These are phyloP conservation scores for Selenicereus undatus DNA, from an alignment of 148 eudicot species.

Conservation along the genomic window DNA sequence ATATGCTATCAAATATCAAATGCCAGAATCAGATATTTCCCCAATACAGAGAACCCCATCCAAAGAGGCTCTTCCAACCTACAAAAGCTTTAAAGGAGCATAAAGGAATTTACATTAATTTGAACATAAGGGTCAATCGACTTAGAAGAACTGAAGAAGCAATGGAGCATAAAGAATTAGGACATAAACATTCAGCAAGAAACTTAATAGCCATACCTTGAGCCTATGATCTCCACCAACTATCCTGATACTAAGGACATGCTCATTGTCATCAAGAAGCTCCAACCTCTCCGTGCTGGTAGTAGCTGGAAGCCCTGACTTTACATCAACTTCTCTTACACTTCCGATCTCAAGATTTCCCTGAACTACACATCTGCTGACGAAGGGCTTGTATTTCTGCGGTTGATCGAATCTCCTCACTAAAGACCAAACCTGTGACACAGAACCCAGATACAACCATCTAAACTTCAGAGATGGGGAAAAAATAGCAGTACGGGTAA, in stretches of 20 bases:
- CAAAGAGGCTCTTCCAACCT: too few species aligned
- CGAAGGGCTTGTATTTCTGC: conserved; percentile 61
- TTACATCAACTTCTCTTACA: conserved; percentile 63
- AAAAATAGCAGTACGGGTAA: background rate
- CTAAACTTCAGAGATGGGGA: background rate
- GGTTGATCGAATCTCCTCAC: conserved; percentile 71
- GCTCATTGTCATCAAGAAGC: conserved; percentile 61
- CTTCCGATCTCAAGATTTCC: conserved; percentile 64
- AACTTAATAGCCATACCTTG: conserved; percentile 33
- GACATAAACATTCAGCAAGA: background rate
- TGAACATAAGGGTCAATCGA: background rate
- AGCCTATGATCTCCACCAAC: conserved; percentile 71
- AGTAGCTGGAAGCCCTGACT: conserved; percentile 74
- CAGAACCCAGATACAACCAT: conserved; percentile 3
- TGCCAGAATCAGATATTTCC: too few species aligned
- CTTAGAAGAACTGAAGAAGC: background rate
- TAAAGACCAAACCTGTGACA: conserved; percentile 57
- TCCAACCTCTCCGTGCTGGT: conserved; percentile 66
- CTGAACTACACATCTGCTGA: conserved; percentile 50
- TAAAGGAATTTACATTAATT: too few species aligned
- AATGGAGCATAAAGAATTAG: background rate
- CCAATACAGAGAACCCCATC: too few species aligned
- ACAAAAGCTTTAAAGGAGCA: background rate
- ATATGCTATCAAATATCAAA: too few species aligned
- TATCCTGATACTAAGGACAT: conserved; percentile 53